These are phyloP conservation scores for Mallotus japonicus DNA, from an alignment of 441 rosid genomes.

Conservation along the genomic window DNA sequence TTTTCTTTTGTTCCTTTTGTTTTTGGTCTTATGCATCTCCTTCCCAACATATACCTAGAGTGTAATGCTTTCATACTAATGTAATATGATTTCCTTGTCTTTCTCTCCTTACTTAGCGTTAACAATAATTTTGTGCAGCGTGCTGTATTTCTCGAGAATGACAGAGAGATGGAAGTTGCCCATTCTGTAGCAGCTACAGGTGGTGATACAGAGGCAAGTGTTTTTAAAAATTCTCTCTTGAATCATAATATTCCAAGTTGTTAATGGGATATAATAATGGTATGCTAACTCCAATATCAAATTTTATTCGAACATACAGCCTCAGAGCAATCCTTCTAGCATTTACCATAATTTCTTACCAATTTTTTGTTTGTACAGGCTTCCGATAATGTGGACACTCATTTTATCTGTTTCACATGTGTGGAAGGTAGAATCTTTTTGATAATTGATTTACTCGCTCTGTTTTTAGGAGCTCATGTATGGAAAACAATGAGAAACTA, in stretches of 20 bases:
- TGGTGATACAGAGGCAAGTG: conserved; percentile 78
- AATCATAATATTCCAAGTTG: background rate
- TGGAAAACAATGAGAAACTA: background rate
- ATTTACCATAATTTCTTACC: background rate
- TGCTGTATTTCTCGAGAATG: conserved; percentile 71
- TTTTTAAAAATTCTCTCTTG: background rate
- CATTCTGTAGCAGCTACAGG: conserved; percentile 80
- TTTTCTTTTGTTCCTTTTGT: conserved; percentile 18
- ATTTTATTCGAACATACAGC: background rate
- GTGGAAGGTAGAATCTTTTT: conserved; percentile 56
- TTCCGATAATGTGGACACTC: conserved; percentile 58
- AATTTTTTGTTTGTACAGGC: conserved; percentile 46
- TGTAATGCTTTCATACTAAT: background rate
- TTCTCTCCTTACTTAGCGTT: conserved; percentile 3
- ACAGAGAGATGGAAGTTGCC: conserved; percentile 78
- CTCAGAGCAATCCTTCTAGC: background rate
- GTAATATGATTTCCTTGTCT: background rate
- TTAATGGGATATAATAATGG: background rate
- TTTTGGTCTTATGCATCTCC: background rate
- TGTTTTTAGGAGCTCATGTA: background rate
- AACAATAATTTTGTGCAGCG: conserved; percentile 41
- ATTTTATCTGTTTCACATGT: conserved; percentile 83
- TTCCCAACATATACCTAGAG: background rate
- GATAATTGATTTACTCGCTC: conserved; percentile 12
- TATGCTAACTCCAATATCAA: background rate